These are phyloP conservation scores for Nothopassalora personata DNA, from an alignment of 2,329 filamentous ascomycete genomes.

Conservation along the genomic window DNA sequence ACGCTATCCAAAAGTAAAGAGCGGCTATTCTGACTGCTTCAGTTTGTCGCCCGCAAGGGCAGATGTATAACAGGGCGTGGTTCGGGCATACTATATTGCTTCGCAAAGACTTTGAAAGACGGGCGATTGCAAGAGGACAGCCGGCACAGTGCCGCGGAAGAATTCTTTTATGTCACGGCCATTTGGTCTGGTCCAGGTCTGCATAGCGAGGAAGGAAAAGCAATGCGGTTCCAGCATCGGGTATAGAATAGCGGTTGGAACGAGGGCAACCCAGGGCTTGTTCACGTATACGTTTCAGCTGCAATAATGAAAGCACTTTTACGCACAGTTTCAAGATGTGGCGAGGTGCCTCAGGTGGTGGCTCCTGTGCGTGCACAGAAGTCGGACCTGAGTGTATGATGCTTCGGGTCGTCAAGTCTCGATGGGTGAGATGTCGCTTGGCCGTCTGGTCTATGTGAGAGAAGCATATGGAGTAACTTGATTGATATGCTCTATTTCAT, in stretches of 20 bases:
- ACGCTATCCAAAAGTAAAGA: conserved; percentile 9
- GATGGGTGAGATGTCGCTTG: background rate
- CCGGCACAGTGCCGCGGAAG: background rate
- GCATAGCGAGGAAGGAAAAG: conserved; percentile 10
- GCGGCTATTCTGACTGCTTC: conserved; percentile 8
- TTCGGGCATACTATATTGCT: background rate
- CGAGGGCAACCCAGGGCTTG: background rate
- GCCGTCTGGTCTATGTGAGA: background rate
- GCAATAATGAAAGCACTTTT: background rate
- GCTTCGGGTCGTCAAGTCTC: background rate
- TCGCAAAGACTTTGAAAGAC: conserved; percentile 1
- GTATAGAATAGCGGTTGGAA: conserved; percentile 5
- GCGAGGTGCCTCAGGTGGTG: background rate
- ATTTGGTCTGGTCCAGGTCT: background rate
- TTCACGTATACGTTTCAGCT: background rate
- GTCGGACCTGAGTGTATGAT: background rate
- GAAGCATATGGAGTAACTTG: background rate
- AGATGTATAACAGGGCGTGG: conserved; percentile 18
- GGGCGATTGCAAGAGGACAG: conserved; percentile 2
- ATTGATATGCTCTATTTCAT: background rate
- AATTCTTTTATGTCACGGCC: background rate
- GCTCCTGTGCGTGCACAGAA: background rate
- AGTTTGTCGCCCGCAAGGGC: conserved; percentile 10
- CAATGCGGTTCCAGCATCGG: conserved; percentile 5
- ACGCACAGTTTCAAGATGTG: background rate